Evolutionary conservation across 139 green algal genomes (phyloP).

Genomic region (Coelastrella sp.): DNA sequence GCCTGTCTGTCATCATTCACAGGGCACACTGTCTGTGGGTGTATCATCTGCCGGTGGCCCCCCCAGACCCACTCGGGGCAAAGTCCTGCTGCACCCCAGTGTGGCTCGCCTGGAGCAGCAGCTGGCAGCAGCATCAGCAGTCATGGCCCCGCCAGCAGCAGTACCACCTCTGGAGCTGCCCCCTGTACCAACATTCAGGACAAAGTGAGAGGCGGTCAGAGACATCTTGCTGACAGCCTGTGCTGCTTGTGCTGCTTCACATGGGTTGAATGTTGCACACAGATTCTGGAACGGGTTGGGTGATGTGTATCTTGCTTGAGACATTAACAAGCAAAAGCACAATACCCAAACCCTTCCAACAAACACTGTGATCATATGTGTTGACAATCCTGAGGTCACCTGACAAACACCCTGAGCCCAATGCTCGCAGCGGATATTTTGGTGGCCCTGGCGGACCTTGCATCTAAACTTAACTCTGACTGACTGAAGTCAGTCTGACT

Average conservation of each 20-base stretch:
- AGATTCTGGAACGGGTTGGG: no score
- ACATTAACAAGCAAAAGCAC: no score
- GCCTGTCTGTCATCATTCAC: not conserved
- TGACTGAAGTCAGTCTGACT: no score
- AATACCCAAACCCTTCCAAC: no score
- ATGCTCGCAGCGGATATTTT: no score
- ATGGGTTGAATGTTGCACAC: no score
- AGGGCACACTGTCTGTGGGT: constrained; percentile 41
- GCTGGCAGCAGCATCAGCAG: constrained; percentile 18
- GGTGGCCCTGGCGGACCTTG: no score
- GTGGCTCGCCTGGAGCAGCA: constrained; percentile 32
- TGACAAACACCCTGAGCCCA: no score
- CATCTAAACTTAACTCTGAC: no score
- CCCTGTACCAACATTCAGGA: not conserved
- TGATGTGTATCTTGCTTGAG: no score
- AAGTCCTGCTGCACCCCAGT: constrained; percentile 39
- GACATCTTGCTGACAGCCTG: not conserved
- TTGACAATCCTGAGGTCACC: no score
- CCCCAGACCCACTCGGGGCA: not conserved
- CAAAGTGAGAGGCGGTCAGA: constrained; percentile 1
- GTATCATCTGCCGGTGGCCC: not conserved
- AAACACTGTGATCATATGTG: no score
- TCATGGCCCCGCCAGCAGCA: constrained; percentile 20
- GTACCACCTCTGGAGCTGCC: constrained; percentile 37
- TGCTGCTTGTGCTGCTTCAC: not conserved